Evolutionary conservation across 306 rosid genomes (phyloP).

Genomic region (Pyrus communis): DNA sequence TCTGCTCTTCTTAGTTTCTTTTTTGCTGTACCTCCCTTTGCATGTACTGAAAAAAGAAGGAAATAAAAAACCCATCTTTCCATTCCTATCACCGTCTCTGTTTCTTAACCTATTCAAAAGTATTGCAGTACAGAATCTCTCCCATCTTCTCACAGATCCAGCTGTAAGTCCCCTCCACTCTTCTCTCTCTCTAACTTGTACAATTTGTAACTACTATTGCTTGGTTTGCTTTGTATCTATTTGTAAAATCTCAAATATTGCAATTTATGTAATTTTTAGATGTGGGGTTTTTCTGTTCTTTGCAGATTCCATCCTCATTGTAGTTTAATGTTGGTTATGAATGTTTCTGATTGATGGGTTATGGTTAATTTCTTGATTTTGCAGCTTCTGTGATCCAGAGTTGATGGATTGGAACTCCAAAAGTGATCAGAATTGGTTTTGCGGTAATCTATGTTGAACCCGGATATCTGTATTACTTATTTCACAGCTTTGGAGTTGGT

Average conservation of each 20-base stretch:
- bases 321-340: neutral
- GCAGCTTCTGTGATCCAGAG: slow-evolving; percentile 36
- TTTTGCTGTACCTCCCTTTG: neutral
- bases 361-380: slow-evolving; percentile 9
- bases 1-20: neutral
- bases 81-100: neutral
- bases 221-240: neutral
- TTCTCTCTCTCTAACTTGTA: neutral
- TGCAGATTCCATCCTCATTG: neutral
- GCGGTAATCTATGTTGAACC: slow-evolving; percentile 13
- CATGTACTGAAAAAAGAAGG: neutral
- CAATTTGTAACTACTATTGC: neutral
- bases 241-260: neutral
- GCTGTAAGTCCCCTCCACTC: neutral
- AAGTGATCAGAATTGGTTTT: slow-evolving; percentile 50
- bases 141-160: slow-evolving; percentile 8
- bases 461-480: slow-evolving; percentile 18
- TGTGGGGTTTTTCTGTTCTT: neutral
- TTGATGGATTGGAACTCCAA: slow-evolving; percentile 61
- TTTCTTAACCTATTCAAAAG: neutral
- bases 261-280: neutral
- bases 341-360: slow-evolving; percentile 13
- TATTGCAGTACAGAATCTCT: neutral
- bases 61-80: neutral
- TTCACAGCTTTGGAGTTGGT: slow-evolving; percentile 19